Evolutionary conservation across 768 basidiomycete genomes (phyloP).

Genomic region (Lentinula detonsa): DNA sequence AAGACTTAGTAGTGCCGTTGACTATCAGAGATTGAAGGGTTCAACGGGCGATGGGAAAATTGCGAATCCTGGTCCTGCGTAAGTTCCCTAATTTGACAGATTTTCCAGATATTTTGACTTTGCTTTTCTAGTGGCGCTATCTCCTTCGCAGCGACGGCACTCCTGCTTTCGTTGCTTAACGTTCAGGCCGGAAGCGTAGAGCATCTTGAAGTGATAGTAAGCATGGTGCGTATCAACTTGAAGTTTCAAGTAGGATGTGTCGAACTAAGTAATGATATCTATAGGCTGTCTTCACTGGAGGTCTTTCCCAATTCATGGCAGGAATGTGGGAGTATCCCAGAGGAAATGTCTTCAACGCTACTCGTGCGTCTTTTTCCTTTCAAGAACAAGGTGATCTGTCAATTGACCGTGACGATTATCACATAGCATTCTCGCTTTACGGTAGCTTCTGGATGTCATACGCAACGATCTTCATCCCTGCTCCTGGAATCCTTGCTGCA

Average conservation of each 20-base stretch:
- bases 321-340: slow-evolving; percentile 75
- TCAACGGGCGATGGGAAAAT: slow-evolving; percentile 15
- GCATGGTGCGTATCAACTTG: slow-evolving; percentile 40
- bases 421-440: slow-evolving; percentile 61
- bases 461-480: slow-evolving; percentile 60
- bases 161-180: slow-evolving; percentile 67
- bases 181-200: slow-evolving; percentile 42
- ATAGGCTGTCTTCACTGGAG: slow-evolving; percentile 55
- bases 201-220: slow-evolving; percentile 59
- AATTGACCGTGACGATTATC: background rate
- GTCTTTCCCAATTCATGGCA: slow-evolving; percentile 70
- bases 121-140: slow-evolving; percentile 23
- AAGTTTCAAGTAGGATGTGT: too few relatives aligned
- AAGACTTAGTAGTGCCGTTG: too few relatives aligned
- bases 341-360: slow-evolving; percentile 61
- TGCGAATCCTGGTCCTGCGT: slow-evolving; percentile 28
- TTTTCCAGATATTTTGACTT: background rate
- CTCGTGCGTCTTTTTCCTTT: slow-evolving; percentile 35
- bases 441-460: slow-evolving; percentile 82
- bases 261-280: background rate
- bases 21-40: too few relatives aligned
- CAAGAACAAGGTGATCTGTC: background rate
- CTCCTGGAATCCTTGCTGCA: slow-evolving; percentile 49
- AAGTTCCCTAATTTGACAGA: slow-evolving; percentile 6
- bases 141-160: slow-evolving; percentile 56